Conservation (phyloP, 768 basidiomycete genomes). For the Cubamyces sp. region DNA sequence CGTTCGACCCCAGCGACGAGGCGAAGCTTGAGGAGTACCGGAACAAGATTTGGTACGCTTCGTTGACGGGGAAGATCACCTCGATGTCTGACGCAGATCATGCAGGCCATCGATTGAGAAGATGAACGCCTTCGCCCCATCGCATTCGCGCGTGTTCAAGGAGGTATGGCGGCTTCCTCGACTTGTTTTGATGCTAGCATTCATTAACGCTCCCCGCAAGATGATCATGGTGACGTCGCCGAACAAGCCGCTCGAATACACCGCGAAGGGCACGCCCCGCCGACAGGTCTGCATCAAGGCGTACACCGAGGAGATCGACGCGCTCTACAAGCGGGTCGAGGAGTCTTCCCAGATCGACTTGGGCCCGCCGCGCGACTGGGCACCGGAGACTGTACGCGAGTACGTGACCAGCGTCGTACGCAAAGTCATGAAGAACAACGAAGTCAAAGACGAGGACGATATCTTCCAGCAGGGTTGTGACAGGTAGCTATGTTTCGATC, state of each 20-base stretch:
- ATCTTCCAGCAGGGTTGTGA: slow-evolving; percentile 47
- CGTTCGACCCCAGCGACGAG: slow-evolving; percentile 39
- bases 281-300: slow-evolving; percentile 32
- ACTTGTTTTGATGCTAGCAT: not conserved
- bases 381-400: slow-evolving; percentile 22
- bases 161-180: slow-evolving; percentile 40
- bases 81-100: too few species aligned
- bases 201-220: slow-evolving; percentile 25
- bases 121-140: slow-evolving; percentile 46
- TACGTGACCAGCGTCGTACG: slow-evolving; percentile 41
- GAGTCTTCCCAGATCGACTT: slow-evolving; percentile 39
- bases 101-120: slow-evolving; percentile 39
- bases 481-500: slow-evolving; percentile 32
- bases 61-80: too few species aligned
- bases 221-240: slow-evolving; percentile 40
- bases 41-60: slow-evolving; percentile 39
- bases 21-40: slow-evolving; percentile 37
- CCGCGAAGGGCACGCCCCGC: slow-evolving; percentile 38
- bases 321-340: slow-evolving; percentile 40
- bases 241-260: slow-evolving; percentile 37
- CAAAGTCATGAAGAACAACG: slow-evolving; percentile 35
- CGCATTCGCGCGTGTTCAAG: slow-evolving; percentile 51
- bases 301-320: slow-evolving; percentile 47
- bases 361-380: slow-evolving; percentile 35
- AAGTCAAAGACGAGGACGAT: slow-evolving; percentile 40